Evolutionary conservation across 495 filamentous ascomycete species (phyloP).

Genomic region (Neurospora tetrasperma): DNA sequence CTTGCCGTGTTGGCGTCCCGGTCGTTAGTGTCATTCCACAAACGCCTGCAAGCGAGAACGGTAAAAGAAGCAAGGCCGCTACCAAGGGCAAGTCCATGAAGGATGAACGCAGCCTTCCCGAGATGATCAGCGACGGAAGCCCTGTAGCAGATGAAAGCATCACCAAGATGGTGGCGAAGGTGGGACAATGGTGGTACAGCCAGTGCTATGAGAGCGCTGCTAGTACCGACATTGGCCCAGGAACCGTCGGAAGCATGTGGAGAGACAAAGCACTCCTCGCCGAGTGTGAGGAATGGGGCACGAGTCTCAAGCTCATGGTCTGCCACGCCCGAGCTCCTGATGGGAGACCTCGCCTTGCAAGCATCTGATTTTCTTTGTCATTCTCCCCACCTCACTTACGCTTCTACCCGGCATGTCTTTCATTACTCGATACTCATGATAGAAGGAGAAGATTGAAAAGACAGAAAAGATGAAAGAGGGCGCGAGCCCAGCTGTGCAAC

Average conservation of each 20-base stretch:
- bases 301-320: slow-evolving; percentile 81
- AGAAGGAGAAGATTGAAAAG: neutral
- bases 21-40: slow-evolving; percentile 59
- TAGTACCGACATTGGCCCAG: slow-evolving; percentile 39
- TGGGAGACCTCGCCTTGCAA: slow-evolving; percentile 30
- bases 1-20: slow-evolving; percentile 82
- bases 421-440: neutral
- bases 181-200: slow-evolving; percentile 95
- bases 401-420: neutral
- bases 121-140: slow-evolving; percentile 57
- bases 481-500: slow-evolving; percentile 8
- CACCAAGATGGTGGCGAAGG: slow-evolving; percentile 80
- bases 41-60: slow-evolving; percentile 20
- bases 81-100: slow-evolving; percentile 23
- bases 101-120: slow-evolving; percentile 51
- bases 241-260: slow-evolving; percentile 62
- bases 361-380: slow-evolving; percentile 23
- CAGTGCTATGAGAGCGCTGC: slow-evolving; percentile 71
- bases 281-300: slow-evolving; percentile 79
- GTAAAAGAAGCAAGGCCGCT: slow-evolving; percentile 5
- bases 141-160: slow-evolving; percentile 65
- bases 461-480: slow-evolving; percentile 11
- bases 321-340: slow-evolving; percentile 62
- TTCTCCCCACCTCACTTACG: neutral
- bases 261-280: slow-evolving; percentile 60